Base-by-base conservation (phyloP, 2,329 filamentous ascomycete species). In the Monosporascus cannonballus region DNA sequence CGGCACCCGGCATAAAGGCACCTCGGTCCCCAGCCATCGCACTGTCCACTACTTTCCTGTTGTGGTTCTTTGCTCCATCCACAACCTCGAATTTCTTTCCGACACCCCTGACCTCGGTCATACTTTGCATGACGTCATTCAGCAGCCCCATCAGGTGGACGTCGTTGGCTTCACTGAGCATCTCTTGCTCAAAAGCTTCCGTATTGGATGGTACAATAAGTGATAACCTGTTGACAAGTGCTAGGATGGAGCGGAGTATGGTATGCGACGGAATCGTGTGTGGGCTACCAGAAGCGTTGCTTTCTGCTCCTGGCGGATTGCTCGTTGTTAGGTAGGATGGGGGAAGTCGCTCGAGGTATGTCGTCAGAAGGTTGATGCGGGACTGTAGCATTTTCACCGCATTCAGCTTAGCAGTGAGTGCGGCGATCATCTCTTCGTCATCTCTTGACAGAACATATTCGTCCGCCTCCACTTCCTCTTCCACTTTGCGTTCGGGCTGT, bases 311-410 rank as follows among this genome's bases (percentile, higher is more conserved):
- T 48, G 54, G 59, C 52, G 56, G 63, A 41, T 75, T 62, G 9
- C 59, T 64, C 47, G 77, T 76, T 6, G 76, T 79, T 37, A 85
- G 73, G 63, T 85, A 84, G 22, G 84, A 85, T 7, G 82, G 77
- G 1, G 88, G 87, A 2, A 94, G 79, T 15, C 79, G 80, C 57
- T 86, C 76, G 47, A 99, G 83, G 67, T 96, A 97, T n/a, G 77
- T 77, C 54, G 80, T 80, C 59, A 93, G 80, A 52, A 93, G 79
- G 45, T 81, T 78, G 60, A 94, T 83, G 48, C 89, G 84, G 6
- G 85, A 83, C 64, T 93, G 86, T 27, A 99, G 83, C 85, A 96
- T 96, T 72, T 91, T 93, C 65, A 96, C 87, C 25, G 94, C 92
- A 70, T 96, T 97, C 57, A 87, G 82, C 64, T 96, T 96, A 55